phyloP scores from a whole-genome alignment of 345 rosid species.

The Populus pruinosa region DNA sequence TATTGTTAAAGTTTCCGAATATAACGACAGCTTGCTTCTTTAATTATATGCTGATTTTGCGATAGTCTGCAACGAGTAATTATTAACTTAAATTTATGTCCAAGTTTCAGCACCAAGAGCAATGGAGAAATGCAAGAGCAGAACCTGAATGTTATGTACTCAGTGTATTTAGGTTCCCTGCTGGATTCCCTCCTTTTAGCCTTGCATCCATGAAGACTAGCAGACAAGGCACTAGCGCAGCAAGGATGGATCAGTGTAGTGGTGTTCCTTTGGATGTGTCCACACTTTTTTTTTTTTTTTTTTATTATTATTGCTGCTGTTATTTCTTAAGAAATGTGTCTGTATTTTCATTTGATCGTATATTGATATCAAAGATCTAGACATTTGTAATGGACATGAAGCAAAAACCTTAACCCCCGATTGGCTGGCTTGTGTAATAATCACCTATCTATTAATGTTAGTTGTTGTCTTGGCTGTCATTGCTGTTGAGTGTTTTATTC shows the following conservation, averaged over 20 bases:
- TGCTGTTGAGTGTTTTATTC: conserved; percentile 39
- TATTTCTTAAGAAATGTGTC: conserved; percentile 17
- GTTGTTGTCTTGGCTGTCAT: conserved; percentile 23
- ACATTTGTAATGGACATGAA: conserved; percentile 48
- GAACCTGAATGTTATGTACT: conserved; percentile 28
- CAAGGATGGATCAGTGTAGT: neutral
- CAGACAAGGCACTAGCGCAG: conserved; percentile 11
- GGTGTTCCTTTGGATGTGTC: neutral
- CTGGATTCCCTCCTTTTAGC: neutral
- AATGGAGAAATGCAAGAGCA: conserved; percentile 64
- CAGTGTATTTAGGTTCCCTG: neutral
- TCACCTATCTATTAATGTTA: conserved; percentile 9
- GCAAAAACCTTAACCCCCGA: conserved; percentile 36
- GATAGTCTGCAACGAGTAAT: neutral
- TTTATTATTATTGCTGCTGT: neutral
- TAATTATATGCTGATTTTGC: neutral
- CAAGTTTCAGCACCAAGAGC: conserved; percentile 50
- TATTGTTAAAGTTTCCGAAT: neutral
- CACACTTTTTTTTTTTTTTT: neutral
- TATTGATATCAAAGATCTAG: conserved; percentile 39
- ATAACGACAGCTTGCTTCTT: neutral
- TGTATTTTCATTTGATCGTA: conserved; percentile 37
- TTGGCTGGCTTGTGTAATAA: conserved; percentile 40
- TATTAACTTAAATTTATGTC: neutral
- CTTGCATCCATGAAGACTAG: conserved; percentile 10